A percentile compares a stretch with the other conserved stretches of the same genome.
Conservation (phyloP, 1,139 yeast genomes). For the Meyerozyma athensensis region DNA sequence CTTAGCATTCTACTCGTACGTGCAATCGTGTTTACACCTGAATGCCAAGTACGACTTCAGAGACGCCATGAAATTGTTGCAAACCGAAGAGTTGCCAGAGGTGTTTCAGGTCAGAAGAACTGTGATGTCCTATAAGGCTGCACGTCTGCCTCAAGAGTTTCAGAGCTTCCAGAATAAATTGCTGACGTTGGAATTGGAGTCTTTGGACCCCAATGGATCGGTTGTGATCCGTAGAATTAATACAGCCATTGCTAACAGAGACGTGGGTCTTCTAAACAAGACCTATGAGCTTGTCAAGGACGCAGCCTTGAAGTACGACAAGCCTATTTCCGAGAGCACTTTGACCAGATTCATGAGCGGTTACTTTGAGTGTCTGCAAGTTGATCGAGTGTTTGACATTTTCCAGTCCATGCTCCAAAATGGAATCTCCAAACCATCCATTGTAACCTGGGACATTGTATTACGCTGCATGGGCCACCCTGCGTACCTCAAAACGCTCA, state of each 20-base stretch:
- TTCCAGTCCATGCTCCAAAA: conserved; percentile 29
- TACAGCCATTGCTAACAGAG: conserved; percentile 17
- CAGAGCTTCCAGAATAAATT: conserved; percentile 13
- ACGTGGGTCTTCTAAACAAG: conserved; percentile 17
- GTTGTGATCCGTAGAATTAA: conserved; percentile 21
- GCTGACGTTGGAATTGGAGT: conserved; percentile 12
- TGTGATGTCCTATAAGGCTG: conserved; percentile 12
- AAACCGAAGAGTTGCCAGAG: conserved; percentile 23
- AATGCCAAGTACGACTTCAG: conserved; percentile 19
- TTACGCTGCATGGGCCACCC: conserved; percentile 37
- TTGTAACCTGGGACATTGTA: conserved; percentile 33
- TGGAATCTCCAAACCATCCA: conserved; percentile 24
- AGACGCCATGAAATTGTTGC: conserved; percentile 28
- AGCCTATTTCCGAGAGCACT: conserved; percentile 26
- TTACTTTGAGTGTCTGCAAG: conserved; percentile 19
- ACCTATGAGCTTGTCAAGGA: conserved; percentile 23
- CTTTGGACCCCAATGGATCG: conserved; percentile 34
- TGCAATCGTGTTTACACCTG: conserved; percentile 25
- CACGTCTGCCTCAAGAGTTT: conserved; percentile 13
- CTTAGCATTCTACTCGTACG: conserved; percentile 33
- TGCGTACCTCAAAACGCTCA: conserved; percentile 15
- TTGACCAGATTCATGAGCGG: conserved; percentile 32
- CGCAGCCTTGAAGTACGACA: conserved; percentile 21
- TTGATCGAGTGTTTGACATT: conserved; percentile 27
- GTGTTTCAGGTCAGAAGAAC: conserved; percentile 17